Evolutionary conservation across 2,329 filamentous ascomycete genomes (phyloP), one percentile per base, ranked within the genome.

Genomic region (Teratosphaeriaceae sp.): DNA sequence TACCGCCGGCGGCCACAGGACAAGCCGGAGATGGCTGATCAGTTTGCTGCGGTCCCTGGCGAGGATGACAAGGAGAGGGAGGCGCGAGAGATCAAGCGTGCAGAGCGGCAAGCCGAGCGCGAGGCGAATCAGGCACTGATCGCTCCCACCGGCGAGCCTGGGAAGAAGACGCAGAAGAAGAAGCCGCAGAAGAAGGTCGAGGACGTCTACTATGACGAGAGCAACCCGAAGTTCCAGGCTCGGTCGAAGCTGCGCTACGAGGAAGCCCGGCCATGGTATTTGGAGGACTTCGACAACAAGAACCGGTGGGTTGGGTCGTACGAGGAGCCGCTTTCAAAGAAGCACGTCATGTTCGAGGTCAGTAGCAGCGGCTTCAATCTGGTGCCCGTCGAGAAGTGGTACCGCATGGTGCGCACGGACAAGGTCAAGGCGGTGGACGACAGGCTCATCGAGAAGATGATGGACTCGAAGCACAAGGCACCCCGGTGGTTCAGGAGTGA

Each of bases 211-310:
- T 82, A 87, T 53, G 79, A 84, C n/a, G 85, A 94, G 44, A 78
- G 81, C 60, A 80, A 79, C 1, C 76, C 76, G 68, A 70, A 92
- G 76, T 74, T 94, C 75, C 70, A 80, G 79, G 67, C 84, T 45
- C 70, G 70, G 38, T 71, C 75, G 31, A 71, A 78, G 46, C 68
- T 82, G 31, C 77, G 89, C 50, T 98, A 97, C 53, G 92, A 97
- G 62, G 92, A 98, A 64, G 88, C 90, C 3, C 72, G 96, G 38
- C 92, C 92, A 5, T 98, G 92, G 92, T 89, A 96, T 62, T 67
- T 98, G 26, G 92, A 98, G 62, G 92, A 98, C 63, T 94, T 89
- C 30, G 90, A 98, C 58, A 88, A 88, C 51, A 95, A 90, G 64
- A 90, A 95, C 56, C 85, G 86, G 2, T 97, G 89, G 88, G 82